Conservation (phyloP, 345 rosid species). For the Hibiscus syriacus region DNA sequence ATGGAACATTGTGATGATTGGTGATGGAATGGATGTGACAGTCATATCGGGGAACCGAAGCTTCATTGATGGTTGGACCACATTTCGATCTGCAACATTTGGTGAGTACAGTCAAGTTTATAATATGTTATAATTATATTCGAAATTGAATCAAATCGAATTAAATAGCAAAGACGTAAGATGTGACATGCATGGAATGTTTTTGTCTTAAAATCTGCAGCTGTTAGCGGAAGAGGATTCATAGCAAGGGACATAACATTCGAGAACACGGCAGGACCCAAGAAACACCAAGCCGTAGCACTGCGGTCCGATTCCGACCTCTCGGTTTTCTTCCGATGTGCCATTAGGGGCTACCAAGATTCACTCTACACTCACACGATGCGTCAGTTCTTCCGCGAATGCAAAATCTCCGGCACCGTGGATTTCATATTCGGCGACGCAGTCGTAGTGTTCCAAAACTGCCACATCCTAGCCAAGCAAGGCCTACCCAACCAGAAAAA, state of each 20-base stretch:
- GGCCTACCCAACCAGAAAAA: constrained; percentile 36
- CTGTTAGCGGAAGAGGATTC: constrained; percentile 54
- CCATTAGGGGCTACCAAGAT: constrained; percentile 66
- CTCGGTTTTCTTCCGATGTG: constrained; percentile 50
- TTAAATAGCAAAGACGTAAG: too few relatives aligned
- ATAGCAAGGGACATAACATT: constrained; percentile 65
- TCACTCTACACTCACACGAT: constrained; percentile 64
- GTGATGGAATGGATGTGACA: neutral
- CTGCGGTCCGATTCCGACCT: constrained; percentile 56
- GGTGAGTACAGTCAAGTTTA: neutral
- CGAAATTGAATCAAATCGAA: too few relatives aligned
- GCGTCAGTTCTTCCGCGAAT: constrained; percentile 54
- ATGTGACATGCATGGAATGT: neutral
- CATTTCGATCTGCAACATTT: neutral
- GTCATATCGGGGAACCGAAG: neutral
- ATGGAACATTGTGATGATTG: neutral
- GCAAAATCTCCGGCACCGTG: constrained; percentile 52
- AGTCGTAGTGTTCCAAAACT: constrained; percentile 48
- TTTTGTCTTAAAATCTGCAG: constrained; percentile 24
- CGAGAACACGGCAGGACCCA: constrained; percentile 67
- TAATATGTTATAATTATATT: too few relatives aligned
- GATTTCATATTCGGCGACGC: constrained; percentile 82
- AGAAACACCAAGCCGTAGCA: constrained; percentile 76
- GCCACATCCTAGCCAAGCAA: constrained; percentile 50
- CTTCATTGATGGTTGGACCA: neutral